These are phyloP conservation scores for Salvia hispanica DNA, from an alignment of 257 asterid species.

Conservation along the genomic window DNA sequence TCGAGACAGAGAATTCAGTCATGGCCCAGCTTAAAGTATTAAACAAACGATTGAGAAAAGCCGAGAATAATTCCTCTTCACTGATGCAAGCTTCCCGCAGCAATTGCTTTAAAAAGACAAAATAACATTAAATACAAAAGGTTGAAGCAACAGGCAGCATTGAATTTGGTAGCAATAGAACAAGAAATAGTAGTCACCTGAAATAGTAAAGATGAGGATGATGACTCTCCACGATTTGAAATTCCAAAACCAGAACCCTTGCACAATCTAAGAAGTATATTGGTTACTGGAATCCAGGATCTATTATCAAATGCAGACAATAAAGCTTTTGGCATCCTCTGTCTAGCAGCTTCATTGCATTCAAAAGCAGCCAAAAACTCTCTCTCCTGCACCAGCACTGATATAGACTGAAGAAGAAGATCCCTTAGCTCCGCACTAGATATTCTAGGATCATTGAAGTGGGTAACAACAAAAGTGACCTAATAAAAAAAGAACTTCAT, in stretches of 20 bases:
- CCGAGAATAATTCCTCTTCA: slow-evolving; percentile 69
- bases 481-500: slow-evolving; percentile 33
- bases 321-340: slow-evolving; percentile 76
- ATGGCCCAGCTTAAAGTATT: slow-evolving; percentile 96
- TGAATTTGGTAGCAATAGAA: slow-evolving; percentile 9
- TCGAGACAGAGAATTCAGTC: slow-evolving; percentile 93
- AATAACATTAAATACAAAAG: slow-evolving; percentile 22
- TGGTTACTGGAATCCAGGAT: slow-evolving; percentile 95
- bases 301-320: slow-evolving; percentile 85
- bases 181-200: slow-evolving; percentile 50
- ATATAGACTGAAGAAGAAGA: slow-evolving; percentile 94
- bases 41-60: slow-evolving; percentile 83
- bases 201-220: slow-evolving; percentile 75
- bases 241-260: slow-evolving; percentile 83
- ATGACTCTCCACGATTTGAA: slow-evolving; percentile 81
- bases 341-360: slow-evolving; percentile 79
- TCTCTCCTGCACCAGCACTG: slow-evolving; percentile 82
- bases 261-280: slow-evolving; percentile 75
- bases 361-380: slow-evolving; percentile 82
- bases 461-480: slow-evolving; percentile 85
- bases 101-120: slow-evolving; percentile 53
- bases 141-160: slow-evolving; percentile 18
- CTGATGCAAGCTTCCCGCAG: slow-evolving; percentile 79
- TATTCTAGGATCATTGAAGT: slow-evolving; percentile 91
- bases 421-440: slow-evolving; percentile 87